Percentiles rank a stretch among this genome's conserved stretches.
Evolutionary conservation across 2,329 filamentous ascomycete genomes (phyloP).

Genomic region (Ophiocordyceps polyrhachis-furcata): DNA sequence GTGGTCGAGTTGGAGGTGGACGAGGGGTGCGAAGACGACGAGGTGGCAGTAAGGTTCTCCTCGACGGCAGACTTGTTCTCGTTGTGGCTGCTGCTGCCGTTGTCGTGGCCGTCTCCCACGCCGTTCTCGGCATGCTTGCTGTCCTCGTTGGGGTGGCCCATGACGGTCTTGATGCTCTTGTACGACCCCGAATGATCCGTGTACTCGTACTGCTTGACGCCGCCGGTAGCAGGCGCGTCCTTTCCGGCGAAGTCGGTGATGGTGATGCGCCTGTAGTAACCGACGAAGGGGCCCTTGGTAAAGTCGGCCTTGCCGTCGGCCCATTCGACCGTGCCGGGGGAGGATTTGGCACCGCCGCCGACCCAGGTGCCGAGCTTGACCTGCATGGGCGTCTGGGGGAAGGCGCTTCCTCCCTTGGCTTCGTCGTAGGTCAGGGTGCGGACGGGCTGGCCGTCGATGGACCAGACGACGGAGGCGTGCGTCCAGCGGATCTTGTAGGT

Average conservation of each 20-base stretch:
- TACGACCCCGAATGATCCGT: constrained; percentile 28
- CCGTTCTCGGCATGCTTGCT: neutral
- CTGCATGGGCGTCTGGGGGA: constrained; percentile 58
- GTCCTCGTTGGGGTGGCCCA: constrained; percentile 11
- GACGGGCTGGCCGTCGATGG: constrained; percentile 39
- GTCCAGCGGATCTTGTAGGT: constrained; percentile 55
- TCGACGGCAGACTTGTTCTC: neutral
- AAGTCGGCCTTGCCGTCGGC: constrained; percentile 42
- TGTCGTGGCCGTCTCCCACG: neutral
- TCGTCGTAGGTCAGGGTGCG: constrained; percentile 43
- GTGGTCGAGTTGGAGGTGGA: constrained; percentile 1
- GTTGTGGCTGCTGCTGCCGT: neutral
- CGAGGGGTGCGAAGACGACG: constrained; percentile 1
- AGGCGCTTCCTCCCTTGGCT: constrained; percentile 37
- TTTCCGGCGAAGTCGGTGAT: constrained; percentile 36
- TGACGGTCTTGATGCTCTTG: constrained; percentile 33
- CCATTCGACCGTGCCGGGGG: constrained; percentile 53
- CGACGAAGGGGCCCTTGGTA: constrained; percentile 30
- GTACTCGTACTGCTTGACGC: constrained; percentile 33
- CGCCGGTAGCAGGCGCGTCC: constrained; percentile 15
- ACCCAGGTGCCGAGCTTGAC: constrained; percentile 53
- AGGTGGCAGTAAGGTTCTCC: neutral
- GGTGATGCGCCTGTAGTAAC: constrained; percentile 36
- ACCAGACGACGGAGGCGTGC: constrained; percentile 42
- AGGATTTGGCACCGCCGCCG: constrained; percentile 35